Conservation (phyloP, 2,329 filamentous ascomycete species). For the Sporothrix luriei region DNA sequence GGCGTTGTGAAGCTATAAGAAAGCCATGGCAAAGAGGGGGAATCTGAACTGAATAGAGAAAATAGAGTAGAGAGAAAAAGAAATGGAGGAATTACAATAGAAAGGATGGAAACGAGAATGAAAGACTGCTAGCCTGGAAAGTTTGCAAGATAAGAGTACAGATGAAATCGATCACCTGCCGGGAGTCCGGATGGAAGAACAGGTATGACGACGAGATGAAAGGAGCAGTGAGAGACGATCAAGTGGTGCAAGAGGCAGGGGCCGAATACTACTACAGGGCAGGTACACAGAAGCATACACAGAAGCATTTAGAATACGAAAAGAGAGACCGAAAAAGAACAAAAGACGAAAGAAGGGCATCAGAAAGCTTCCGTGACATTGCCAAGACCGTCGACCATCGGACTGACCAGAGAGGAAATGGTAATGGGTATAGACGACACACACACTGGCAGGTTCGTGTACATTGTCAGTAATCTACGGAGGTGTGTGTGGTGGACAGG, state of each 20-base stretch:
- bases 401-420: not conserved
- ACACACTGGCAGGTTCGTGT: slow-evolving; percentile 16
- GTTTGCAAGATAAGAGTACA: not conserved
- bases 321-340: not conserved
- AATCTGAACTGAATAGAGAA: not conserved
- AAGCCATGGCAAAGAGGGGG: not conserved
- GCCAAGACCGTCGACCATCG: slow-evolving; percentile 26
- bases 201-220: not conserved
- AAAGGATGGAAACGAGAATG: not conserved
- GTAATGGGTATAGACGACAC: not conserved
- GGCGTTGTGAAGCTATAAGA: not conserved
- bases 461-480: slow-evolving; percentile 24
- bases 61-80: not conserved
- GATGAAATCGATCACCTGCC: not conserved
- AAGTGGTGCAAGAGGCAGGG: not conserved
- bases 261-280: not conserved
- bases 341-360: not conserved
- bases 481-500: not conserved
- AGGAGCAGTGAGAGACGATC: not conserved
- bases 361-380: slow-evolving; percentile 20
- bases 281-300: not conserved
- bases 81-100: not conserved
- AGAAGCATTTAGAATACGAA: not conserved
- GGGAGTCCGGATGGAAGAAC: not conserved
- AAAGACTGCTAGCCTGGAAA: not conserved